These are phyloP conservation scores for Sarocladiaceae sp. DNA, from an alignment of 2,329 filamentous ascomycete genomes.

Conservation along the genomic window DNA sequence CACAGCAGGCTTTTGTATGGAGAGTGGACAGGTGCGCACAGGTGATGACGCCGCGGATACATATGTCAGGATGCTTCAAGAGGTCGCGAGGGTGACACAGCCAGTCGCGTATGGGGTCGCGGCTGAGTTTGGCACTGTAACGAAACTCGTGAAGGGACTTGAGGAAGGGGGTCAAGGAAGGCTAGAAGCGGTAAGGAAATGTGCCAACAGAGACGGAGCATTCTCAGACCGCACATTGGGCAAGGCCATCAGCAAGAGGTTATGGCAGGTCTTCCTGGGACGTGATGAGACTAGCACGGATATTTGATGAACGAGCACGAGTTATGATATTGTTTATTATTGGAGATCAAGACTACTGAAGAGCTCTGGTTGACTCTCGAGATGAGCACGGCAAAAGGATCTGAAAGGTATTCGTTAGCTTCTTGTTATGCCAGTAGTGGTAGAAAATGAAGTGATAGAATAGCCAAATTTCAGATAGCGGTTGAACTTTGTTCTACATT, in stretches of 20 bases:
- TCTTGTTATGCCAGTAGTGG: slow-evolving; percentile 9
- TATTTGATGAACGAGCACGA: slow-evolving; percentile 23
- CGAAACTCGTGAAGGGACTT: slow-evolving; percentile 55
- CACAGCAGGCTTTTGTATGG: slow-evolving; percentile 71
- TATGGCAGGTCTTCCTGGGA: slow-evolving; percentile 58
- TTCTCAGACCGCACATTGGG: slow-evolving; percentile 52
- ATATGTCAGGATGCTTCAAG: slow-evolving; percentile 71
- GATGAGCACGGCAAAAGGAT: too few relatives aligned
- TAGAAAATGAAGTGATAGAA: slow-evolving; percentile 14
- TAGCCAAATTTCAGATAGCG: slow-evolving; percentile 64
- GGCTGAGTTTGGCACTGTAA: slow-evolving; percentile 54
- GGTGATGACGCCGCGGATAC: slow-evolving; percentile 64
- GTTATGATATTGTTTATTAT: neutral
- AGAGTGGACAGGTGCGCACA: slow-evolving; percentile 67
- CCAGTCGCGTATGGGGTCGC: slow-evolving; percentile 68
- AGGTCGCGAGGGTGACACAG: slow-evolving; percentile 67
- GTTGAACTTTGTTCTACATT: slow-evolving; percentile 72
- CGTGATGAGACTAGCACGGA: slow-evolving; percentile 52
- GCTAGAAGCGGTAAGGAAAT: slow-evolving; percentile 58
- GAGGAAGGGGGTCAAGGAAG: slow-evolving; percentile 53
- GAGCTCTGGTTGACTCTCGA: too few relatives aligned
- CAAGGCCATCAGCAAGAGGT: slow-evolving; percentile 51
- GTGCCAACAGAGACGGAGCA: slow-evolving; percentile 53
- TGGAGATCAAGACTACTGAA: neutral
- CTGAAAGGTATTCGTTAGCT: slow-evolving; percentile 19